Evolutionary conservation across 768 basidiomycete species (phyloP), one percentile per base, ranked within the genome.

Genomic region (Agaricus sinodeliciosus): DNA sequence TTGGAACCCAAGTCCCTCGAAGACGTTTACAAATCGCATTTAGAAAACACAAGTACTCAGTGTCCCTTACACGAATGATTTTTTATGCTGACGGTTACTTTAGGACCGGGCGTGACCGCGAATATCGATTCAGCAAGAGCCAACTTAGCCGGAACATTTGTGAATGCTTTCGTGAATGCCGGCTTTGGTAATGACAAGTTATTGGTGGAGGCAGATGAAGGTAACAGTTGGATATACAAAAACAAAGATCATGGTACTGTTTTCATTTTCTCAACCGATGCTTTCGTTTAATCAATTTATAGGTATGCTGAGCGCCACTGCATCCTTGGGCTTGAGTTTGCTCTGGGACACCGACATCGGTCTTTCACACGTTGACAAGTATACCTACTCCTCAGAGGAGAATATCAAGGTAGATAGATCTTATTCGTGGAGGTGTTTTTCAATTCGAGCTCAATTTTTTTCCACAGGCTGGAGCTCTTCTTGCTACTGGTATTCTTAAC

Each of bases 151-250:
- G 90, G 93, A 3, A 96, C 95, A 1, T 98, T 98, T 58, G 96
- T 99, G 57, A 98, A 99, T 63, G 96, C 94, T 1, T 99, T 98
- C 56, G 95, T 97, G 48, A 99, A 99, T 63, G 95, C 94, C 41
- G 96, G 95, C 0, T 99, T 94, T 63, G 94, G 93, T 19, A 99
- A 99, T 65, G 96, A 99, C 67, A 97, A 96, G 66, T 79, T 99
- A 49, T 95, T 99, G 91, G 93, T 94, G 4, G 87, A 86, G 63
- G 95, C 94, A 1, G 90, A 93, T 55, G 94, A 96, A 62, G 95
- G 96, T 12, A 90, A 83, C 68, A 94, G 92, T 61, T 99, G 94
- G 94, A 92, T 99, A 54, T 99, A 98, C 77, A 98, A 98, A 79
- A 98, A 98, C 76, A 98, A 98, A 72, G 95, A 97, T 49, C 92